phyloP scores from a whole-genome alignment of 129 eudicot species.

The Sambucus nigra region DNA sequence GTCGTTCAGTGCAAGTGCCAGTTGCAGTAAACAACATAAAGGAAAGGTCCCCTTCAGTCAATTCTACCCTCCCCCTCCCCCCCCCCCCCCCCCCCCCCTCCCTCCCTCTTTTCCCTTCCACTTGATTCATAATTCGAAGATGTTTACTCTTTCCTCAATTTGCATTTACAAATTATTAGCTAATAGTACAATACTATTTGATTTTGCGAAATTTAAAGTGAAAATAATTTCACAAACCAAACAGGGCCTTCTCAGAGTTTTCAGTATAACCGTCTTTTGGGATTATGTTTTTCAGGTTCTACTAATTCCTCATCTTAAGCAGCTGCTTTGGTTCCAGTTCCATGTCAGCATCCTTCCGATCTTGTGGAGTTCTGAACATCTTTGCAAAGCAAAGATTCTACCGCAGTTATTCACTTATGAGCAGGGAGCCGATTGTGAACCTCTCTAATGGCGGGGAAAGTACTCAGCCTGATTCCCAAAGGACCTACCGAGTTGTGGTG shows the following conservation, averaged over 20 bases:
- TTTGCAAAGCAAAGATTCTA: conserved; percentile 11
- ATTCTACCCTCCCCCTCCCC: no score
- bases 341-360: conserved; percentile 6
- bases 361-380: conserved; percentile 2
- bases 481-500: conserved; percentile 67
- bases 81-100: no score
- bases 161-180: not conserved
- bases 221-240: no score
- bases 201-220: not conserved
- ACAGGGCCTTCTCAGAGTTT: not conserved
- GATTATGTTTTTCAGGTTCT: conserved; percentile 16
- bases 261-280: not conserved
- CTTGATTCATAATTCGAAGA: not conserved
- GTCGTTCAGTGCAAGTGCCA: conserved; percentile 4
- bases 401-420: conserved; percentile 25
- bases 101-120: not conserved
- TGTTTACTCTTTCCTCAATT: not conserved
- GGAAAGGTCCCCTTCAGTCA: conserved; percentile 11
- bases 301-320: conserved; percentile 2
- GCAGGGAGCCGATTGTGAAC: conserved; percentile 8
- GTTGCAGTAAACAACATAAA: conserved; percentile 11
- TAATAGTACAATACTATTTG: not conserved
- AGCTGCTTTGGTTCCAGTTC: conserved; percentile 7
- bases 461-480: conserved; percentile 15
- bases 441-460: conserved; percentile 17